A percentile compares a stretch with the other conserved stretches of the same genome.
phyloP scores from a whole-genome alignment of 768 basidiomycete species.

The Tephrocybe sp. region DNA sequence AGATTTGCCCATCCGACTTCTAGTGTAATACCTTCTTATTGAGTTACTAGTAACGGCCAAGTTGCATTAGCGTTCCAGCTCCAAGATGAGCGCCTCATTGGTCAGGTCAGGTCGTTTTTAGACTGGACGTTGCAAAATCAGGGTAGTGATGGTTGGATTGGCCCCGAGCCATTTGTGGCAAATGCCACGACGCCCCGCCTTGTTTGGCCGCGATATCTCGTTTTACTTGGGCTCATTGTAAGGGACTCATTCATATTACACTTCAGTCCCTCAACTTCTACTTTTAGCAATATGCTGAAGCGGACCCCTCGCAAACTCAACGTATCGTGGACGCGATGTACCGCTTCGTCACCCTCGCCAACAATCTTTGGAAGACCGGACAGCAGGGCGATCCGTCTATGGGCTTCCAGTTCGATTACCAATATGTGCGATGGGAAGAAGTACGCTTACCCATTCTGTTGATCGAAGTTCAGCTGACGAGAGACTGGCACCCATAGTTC shows the following conservation, averaged over 20 bases:
- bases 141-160: constrained; percentile 39
- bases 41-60: constrained; percentile 41
- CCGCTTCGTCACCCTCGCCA: constrained; percentile 28
- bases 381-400: constrained; percentile 31
- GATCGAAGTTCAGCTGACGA: neutral
- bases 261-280: neutral
- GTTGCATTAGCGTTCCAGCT: constrained; percentile 41
- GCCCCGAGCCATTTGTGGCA: constrained; percentile 34
- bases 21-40: too few species aligned
- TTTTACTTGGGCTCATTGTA: constrained; percentile 36
- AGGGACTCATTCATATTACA: constrained; percentile 15
- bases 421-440: constrained; percentile 42
- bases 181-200: constrained; percentile 35
- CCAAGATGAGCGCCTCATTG: constrained; percentile 31
- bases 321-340: constrained; percentile 38
- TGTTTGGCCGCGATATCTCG: constrained; percentile 40
- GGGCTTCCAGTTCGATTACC: constrained; percentile 41
- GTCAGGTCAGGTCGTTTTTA: constrained; percentile 34
- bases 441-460: constrained; percentile 14
- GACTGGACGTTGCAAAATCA: constrained; percentile 37
- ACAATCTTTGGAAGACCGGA: constrained; percentile 33
- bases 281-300: constrained; percentile 40
- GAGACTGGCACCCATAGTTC: constrained; percentile 19
- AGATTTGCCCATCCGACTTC: too few species aligned
- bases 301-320: constrained; percentile 31